Base-by-base conservation (phyloP, 257 asterid species). In the Nicotiana paniculata region DNA sequence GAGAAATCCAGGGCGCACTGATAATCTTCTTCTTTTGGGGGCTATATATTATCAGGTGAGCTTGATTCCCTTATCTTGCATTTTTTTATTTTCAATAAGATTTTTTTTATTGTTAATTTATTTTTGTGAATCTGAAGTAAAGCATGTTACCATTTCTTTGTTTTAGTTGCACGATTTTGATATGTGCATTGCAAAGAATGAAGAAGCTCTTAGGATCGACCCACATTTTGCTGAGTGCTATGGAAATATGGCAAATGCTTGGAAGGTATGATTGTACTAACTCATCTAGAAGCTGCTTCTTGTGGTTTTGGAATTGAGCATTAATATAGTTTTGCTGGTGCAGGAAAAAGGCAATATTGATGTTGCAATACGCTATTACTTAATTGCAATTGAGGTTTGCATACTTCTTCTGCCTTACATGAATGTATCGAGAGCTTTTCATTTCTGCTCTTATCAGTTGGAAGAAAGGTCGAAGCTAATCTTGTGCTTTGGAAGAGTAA, bases 171-270 rank as follows among this genome's bases (percentile, higher is more conserved):
- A 91, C 18, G 98, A 96, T 85, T 94, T 91, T 78, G 98, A 96
- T 64, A 87, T 79, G 83, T 96, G 99, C 90, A 90, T 96, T 18
- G 90, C 96, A 24, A 96, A 93, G 89, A 96, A 96, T 86, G 98
- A 96, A 87, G 99, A 96, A 88, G 98, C 99, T 77, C 93, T 96
- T 57, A 89, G 90, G 58, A 86, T 96, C 55, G 93, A 96, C 81
- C 98, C 99, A 32, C 95, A 89, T 81, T 94, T 96, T 92, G 98
- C 99, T 59, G 99, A 96, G 90, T 94, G 99, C 86, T 96, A 94
- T 87, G 99, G 99, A 69, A 96, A 96, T 85, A 96, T 94, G 99
- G 99, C 98, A n/a, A 96, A 96, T 89, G 99, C 99, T 83, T 96
- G 91, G 93, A 96, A 96, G 97, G 99, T 96, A 86, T 65, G 64